Evolutionary conservation across 306 rosid genomes (phyloP), one percentile per base, ranked within the genome.

Genomic region (Castanea mollissima): DNA sequence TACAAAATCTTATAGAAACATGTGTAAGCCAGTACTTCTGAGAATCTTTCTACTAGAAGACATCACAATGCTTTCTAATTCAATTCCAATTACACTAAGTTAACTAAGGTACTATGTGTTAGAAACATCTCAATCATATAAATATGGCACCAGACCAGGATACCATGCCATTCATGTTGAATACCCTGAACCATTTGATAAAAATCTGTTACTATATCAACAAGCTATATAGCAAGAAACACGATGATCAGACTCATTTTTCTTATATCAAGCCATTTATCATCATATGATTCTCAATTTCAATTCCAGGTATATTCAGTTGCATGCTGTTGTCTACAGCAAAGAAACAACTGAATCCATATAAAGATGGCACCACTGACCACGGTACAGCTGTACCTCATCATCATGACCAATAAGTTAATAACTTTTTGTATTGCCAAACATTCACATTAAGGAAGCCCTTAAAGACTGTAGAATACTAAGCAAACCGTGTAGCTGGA

Each of bases 401-500:
- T 49, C 35, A 14, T 27, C n/a, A 6, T 13, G 38, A 63, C 10
- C 41, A 63, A 27, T 27, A 63, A 20, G 12, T 59, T 27, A 63
- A 29, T 14, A 29, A 63, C 67, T 29, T 15, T 27, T 15, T 23
- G 8, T 62, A 10, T 13, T 12, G 4, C 31, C 38, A 31, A 19
- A 64, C 20, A 19, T 13, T 35, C 54, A 49, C 54, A 49, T 3
- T 49, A 49, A 49, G 5, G 54, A 49, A 49, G 14, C 54, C 16
- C 54, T 13, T 2, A 13, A 49, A 49, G 54, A 34, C 35, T 18
- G 72, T 67, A 67, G 52, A 18, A 72, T 41, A 58, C 75, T 57
- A 76, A 74, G 57, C 19, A 79, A 79, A 63, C 68, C 20, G 8
- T 49, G 69, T 59, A 32, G 9, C 38, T 67, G 38, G 38, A 67